Evolutionary conservation across 805 yeast genomes (phyloP).

Genomic region (Saturnispora mendoncae): DNA sequence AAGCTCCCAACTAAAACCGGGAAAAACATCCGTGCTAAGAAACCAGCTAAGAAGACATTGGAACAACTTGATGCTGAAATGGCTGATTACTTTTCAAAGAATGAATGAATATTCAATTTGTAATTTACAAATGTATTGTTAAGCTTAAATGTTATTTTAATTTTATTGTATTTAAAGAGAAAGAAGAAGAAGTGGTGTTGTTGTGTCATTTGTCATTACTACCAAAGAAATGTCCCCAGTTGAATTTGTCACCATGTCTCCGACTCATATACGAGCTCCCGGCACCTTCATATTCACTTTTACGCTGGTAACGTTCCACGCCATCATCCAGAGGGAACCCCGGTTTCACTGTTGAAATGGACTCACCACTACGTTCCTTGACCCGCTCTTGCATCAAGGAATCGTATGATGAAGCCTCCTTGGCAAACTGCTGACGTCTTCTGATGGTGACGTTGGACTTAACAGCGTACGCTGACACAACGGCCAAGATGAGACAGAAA

Average conservation of each 20-base stretch:
- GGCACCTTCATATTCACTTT: conserved; percentile 60
- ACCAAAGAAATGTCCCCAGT: conserved; percentile 14
- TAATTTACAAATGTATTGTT: neutral
- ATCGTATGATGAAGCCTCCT: conserved; percentile 29
- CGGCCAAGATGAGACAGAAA: conserved; percentile 23
- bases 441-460: conserved; percentile 30
- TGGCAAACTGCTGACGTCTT: conserved; percentile 27
- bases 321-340: conserved; percentile 29
- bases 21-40: conserved; percentile 15
- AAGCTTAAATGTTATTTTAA: conserved; percentile 1
- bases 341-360: conserved; percentile 25
- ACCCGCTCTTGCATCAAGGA: conserved; percentile 21
- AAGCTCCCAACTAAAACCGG: conserved; percentile 18
- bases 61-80: conserved; percentile 96
- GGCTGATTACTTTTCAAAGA: conserved; percentile 84
- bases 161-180: neutral
- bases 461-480: conserved; percentile 28
- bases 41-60: conserved; percentile 54
- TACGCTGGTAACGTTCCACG: conserved; percentile 37
- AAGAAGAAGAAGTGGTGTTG: neutral
- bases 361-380: conserved; percentile 15
- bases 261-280: conserved; percentile 50
- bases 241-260: conserved; percentile 30
- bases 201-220: conserved; percentile 5
- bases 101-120: conserved; percentile 19